Evolutionary conservation across 75 land plant genomes (phyloP).

Genomic region (Selaginella tamariscina): DNA sequence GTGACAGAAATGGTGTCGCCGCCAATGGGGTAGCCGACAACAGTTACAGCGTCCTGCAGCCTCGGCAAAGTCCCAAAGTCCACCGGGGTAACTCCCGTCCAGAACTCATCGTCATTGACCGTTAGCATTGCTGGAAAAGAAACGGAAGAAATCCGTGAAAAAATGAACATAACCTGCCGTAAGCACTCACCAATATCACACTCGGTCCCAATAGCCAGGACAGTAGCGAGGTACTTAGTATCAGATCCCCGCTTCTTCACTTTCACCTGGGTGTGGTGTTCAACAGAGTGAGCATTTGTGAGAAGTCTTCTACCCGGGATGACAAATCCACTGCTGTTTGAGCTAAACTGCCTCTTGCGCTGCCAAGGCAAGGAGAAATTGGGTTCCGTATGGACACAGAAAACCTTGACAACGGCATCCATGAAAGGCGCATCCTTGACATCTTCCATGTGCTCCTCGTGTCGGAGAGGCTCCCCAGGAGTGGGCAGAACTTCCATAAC

Average conservation of each 20-base stretch:
- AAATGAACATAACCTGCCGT: not conserved
- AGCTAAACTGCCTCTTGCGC: conserved; percentile 82
- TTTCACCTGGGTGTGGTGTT: conserved; percentile 94
- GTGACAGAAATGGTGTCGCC: conserved; percentile 97
- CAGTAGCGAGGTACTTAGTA: conserved; percentile 82
- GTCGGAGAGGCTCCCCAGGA: conserved; percentile 10
- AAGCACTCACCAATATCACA: conserved; percentile 72
- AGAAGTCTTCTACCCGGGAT: conserved; percentile 63
- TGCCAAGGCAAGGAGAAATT: conserved; percentile 96
- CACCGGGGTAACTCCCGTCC: conserved; percentile 82
- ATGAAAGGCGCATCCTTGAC: conserved; percentile 66
- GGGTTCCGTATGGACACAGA: conserved; percentile 94
- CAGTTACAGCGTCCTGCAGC: conserved; percentile 93
- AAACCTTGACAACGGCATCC: conserved; percentile 97
- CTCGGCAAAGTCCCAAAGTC: conserved; percentile 86
- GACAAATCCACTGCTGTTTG: conserved; percentile 90
- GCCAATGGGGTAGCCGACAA: conserved; percentile 95
- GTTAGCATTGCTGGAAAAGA: conserved; percentile 68
- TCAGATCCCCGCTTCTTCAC: conserved; percentile 88
- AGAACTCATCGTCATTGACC: conserved; percentile 83
- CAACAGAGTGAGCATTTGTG: conserved; percentile 95
- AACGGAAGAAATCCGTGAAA: conserved; percentile 8
- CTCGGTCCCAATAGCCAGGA: conserved; percentile 89
- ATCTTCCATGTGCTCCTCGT: conserved; percentile 27
- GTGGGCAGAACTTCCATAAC: conserved; percentile 10